These are phyloP conservation scores for Phaeotremella fagi DNA, from an alignment of 768 basidiomycete genomes.

Conservation along the genomic window DNA sequence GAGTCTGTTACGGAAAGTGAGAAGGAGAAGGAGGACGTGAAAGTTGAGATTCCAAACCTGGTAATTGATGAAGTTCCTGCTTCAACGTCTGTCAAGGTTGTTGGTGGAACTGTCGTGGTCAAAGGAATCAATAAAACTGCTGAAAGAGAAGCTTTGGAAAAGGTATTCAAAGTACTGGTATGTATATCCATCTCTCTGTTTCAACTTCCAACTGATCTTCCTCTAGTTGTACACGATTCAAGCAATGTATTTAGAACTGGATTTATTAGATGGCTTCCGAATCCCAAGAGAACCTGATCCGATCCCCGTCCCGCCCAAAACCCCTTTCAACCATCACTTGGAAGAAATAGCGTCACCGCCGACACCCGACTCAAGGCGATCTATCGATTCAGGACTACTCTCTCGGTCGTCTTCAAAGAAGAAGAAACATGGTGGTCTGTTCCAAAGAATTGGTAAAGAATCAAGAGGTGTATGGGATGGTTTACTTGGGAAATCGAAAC, in stretches of 20 bases:
- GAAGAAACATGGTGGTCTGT: slow-evolving; percentile 12
- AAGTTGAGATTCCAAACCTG: background rate
- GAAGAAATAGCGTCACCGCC: background rate
- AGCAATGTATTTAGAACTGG: slow-evolving; percentile 31
- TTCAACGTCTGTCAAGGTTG: slow-evolving; percentile 7
- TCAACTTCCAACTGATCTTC: background rate
- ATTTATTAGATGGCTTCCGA: slow-evolving; percentile 29
- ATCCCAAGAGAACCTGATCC: slow-evolving; percentile 29
- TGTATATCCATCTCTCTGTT: slow-evolving; percentile 5
- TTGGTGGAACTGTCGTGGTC: slow-evolving; percentile 35
- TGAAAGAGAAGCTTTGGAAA: slow-evolving; percentile 23
- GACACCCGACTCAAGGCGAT: background rate
- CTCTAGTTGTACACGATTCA: slow-evolving; percentile 36
- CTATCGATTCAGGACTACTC: background rate
- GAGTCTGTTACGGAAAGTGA: background rate
- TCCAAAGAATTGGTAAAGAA: slow-evolving; percentile 30
- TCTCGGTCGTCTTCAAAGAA: background rate
- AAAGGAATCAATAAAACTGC: slow-evolving; percentile 15
- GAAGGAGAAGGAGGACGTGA: background rate
- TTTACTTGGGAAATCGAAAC: slow-evolving; percentile 9
- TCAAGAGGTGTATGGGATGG: slow-evolving; percentile 19
- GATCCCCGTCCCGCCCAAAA: slow-evolving; percentile 10
- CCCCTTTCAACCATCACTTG: background rate
- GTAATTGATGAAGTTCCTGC: background rate
- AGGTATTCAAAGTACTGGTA: slow-evolving; percentile 24